phyloP scores from a whole-genome alignment of 306 rosid species.

The Abrus precatorius region DNA sequence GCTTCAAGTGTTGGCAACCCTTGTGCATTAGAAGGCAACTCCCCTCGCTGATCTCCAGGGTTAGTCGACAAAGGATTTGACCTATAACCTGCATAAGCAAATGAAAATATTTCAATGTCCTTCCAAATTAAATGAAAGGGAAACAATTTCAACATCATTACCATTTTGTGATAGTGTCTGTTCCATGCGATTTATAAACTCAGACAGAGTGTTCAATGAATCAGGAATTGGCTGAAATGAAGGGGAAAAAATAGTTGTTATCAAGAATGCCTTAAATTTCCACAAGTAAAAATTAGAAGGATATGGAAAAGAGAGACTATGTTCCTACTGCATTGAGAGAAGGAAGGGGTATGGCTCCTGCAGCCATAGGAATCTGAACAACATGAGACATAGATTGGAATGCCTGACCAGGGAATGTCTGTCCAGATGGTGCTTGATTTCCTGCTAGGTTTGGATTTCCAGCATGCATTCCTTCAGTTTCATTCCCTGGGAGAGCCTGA shows the following conservation, averaged over 20 bases:
- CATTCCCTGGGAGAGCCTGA: conserved; percentile 73
- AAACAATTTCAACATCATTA: conserved; percentile 43
- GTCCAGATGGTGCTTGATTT: conserved; percentile 76
- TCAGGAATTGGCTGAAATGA: conserved; percentile 88
- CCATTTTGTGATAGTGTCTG: conserved; percentile 74
- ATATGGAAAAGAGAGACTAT: conserved; percentile 29
- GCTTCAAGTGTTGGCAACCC: conserved; percentile 90
- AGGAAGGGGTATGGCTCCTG: conserved; percentile 77
- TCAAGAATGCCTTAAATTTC: conserved; percentile 26
- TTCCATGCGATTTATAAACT: conserved; percentile 90
- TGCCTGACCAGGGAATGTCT: conserved; percentile 68
- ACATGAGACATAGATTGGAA: conserved; percentile 75
- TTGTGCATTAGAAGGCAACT: conserved; percentile 81
- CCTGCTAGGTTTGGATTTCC: conserved; percentile 64
- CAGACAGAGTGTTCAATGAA: conserved; percentile 80
- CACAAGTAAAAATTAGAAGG: conserved; percentile 26
- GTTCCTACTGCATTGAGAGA: conserved; percentile 70
- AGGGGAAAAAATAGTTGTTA: conserved; percentile 12
- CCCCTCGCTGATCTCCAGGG: conserved; percentile 60
- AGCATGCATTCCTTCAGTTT: conserved; percentile 52
- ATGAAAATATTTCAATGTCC: conserved; percentile 33
- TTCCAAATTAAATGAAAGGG: conserved; percentile 37
- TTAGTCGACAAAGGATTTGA: conserved; percentile 61
- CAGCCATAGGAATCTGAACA: conserved; percentile 73
- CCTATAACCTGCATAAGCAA: conserved; percentile 58